These are phyloP conservation scores for Saccharata proteae DNA, from an alignment of 2,329 filamentous ascomycete species.

Conservation along the genomic window DNA sequence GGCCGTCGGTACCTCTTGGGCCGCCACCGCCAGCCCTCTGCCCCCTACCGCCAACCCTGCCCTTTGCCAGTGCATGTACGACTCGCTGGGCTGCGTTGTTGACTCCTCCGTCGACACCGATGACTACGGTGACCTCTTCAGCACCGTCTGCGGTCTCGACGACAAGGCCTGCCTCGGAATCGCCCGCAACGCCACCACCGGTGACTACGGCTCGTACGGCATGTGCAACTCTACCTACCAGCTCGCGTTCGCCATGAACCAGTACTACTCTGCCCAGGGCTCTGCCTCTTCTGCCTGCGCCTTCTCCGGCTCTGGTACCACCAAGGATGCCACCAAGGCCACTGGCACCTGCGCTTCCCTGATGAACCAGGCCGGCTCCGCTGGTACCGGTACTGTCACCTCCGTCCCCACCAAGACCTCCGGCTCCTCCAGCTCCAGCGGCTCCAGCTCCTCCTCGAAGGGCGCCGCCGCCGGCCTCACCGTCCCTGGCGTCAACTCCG, in stretches of 20 bases:
- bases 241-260: slow-evolving; percentile 61
- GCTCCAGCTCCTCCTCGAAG: slow-evolving; percentile 13
- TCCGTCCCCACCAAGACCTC: slow-evolving; percentile 30
- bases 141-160: slow-evolving; percentile 53
- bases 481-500: slow-evolving; percentile 32
- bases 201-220: slow-evolving; percentile 63
- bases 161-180: slow-evolving; percentile 55
- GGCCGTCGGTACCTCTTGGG: slow-evolving; percentile 51
- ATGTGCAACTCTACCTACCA: slow-evolving; percentile 63
- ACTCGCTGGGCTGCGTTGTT: slow-evolving; percentile 59
- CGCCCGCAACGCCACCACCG: slow-evolving; percentile 51
- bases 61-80: slow-evolving; percentile 79
- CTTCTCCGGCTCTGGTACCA: slow-evolving; percentile 55
- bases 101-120: slow-evolving; percentile 42
- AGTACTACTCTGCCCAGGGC: slow-evolving; percentile 53
- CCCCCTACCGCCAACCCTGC: slow-evolving; percentile 69
- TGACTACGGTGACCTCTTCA: slow-evolving; percentile 58
- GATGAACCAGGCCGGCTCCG: slow-evolving; percentile 51
- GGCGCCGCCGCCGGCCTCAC: slow-evolving; percentile 30
- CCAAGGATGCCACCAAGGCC: slow-evolving; percentile 37
- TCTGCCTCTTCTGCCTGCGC: slow-evolving; percentile 49
- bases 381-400: slow-evolving; percentile 46
- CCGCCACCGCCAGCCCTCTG: slow-evolving; percentile 51
- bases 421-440: slow-evolving; percentile 15
- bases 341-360: slow-evolving; percentile 43